These are phyloP conservation scores for Pilasporangium apinafurcum DNA, from an alignment of 352 stramenopile species.

Conservation along the genomic window DNA sequence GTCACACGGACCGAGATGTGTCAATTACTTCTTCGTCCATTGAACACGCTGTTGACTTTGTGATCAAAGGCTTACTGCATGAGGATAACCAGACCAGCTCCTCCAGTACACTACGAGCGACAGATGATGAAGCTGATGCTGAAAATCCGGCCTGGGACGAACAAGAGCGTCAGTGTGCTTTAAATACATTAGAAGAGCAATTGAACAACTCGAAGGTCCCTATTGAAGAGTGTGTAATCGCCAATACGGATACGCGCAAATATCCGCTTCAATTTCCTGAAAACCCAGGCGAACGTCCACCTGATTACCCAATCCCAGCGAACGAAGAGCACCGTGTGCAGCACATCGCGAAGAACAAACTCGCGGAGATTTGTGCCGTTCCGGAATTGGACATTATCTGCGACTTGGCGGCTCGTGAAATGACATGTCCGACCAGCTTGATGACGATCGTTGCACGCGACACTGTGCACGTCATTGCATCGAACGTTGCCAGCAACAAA, in stretches of 20 bases:
- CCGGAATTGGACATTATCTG: no score
- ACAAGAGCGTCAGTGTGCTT: constrained; percentile 7
- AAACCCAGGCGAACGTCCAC: background rate
- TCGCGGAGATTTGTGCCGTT: constrained; percentile 23
- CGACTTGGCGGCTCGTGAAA: no score
- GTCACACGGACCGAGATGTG: constrained; percentile 11
- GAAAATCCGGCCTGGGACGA: constrained; percentile 2
- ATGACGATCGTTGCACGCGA: no score
- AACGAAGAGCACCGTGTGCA: background rate
- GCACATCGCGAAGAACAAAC: constrained; percentile 2
- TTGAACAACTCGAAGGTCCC: background rate
- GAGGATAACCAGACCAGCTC: constrained; percentile 1
- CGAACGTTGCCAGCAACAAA: constrained; percentile 7
- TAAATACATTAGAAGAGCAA: background rate
- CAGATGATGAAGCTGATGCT: no score
- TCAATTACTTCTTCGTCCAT: constrained; percentile 19
- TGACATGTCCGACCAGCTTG: no score
- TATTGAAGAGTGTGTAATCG: constrained; percentile 6
- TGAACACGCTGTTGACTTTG: constrained; percentile 16
- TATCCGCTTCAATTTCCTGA: constrained; percentile 3
- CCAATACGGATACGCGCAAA: background rate
- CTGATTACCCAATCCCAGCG: background rate
- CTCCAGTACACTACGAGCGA: background rate
- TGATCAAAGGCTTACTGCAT: constrained; percentile 29
- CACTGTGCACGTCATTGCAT: constrained; percentile 18